Evolutionary conservation across 2,329 filamentous ascomycete genomes (phyloP), one percentile per base, ranked within the genome.

Genomic region (Emericellopsis atlantica): DNA sequence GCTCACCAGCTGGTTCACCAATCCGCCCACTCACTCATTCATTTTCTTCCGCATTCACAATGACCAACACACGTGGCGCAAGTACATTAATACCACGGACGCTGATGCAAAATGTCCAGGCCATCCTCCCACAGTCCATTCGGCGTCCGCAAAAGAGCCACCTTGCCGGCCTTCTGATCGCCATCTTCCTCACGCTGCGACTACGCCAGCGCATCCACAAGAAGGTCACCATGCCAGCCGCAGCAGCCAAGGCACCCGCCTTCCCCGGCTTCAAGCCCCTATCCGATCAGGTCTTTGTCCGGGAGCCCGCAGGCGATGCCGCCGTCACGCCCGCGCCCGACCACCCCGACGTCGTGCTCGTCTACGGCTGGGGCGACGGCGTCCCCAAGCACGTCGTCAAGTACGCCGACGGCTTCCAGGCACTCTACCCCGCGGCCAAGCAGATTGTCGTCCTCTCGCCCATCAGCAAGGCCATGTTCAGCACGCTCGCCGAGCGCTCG

Each of bases 311-410:
- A 12, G 38, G 48, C 5, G 45, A 52, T 11, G 7, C 15, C 21
- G n/a, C 21, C 14, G 4, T n/a, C 16, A n/a, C 16, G 15, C 26
- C 32, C 16, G 6, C 42, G 49, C 5, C 31, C 44, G 6, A 48
- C 22, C 55, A 66, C 38, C 69, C 69, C 4, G 59, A 63, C 15
- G 66, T 63, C 6, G 57, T 76, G 35, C 49, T 76, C 36, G 60
- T 79, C 44, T 77, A 67, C 52, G 66, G 71, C 49, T 78, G 72
- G 74, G 72, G 74, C 40, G 74, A 78, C 45, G 70, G 67, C 18
- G 55, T 59, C 11, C 66, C 72, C 2, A 72, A 69, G 45, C 66
- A 78, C 50, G 62, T 76, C 23, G 57, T 60, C 43, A 78, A 79
- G 51, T 79, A 76, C 48, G 60, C 66, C 12, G 62, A 67, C 11